These are phyloP conservation scores for Colletotrichum ledebouriae DNA, from an alignment of 2,329 filamentous ascomycete species.

Conservation along the genomic window DNA sequence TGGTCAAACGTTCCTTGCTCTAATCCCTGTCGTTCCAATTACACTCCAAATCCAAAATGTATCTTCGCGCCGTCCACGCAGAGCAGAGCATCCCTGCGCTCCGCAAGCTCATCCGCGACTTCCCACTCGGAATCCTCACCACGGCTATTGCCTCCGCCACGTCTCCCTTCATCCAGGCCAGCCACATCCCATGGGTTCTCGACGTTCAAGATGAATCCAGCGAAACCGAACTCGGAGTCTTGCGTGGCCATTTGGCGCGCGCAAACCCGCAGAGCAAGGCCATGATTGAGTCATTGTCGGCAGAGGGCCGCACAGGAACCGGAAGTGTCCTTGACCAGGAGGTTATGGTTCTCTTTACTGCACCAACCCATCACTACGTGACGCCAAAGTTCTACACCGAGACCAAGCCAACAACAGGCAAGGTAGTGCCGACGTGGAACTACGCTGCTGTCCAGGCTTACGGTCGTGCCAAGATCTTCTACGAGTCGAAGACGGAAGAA, in stretches of 20 bases:
- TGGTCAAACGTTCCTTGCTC: too few relatives aligned
- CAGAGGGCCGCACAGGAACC: conserved; percentile 27
- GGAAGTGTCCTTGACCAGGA: conserved; percentile 60
- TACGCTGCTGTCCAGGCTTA: conserved; percentile 76
- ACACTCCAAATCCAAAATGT: conserved; percentile 59
- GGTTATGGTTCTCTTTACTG: conserved; percentile 74
- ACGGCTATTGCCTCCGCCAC: conserved; percentile 68
- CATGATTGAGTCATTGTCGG: conserved; percentile 62
- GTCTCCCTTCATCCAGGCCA: conserved; percentile 67
- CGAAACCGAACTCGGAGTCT: conserved; percentile 56
- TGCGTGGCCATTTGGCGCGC: conserved; percentile 74
- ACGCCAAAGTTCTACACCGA: conserved; percentile 77
- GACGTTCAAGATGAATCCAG: conserved; percentile 60
- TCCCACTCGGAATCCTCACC: conserved; percentile 73
- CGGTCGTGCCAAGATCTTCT: conserved; percentile 67
- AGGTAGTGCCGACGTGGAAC: conserved; percentile 80
- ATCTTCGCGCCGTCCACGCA: conserved; percentile 67
- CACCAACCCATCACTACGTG: conserved; percentile 70
- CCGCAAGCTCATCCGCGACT: conserved; percentile 68
- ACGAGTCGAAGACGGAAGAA: conserved; percentile 60
- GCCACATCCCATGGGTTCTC: conserved; percentile 72
- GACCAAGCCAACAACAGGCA: conserved; percentile 74
- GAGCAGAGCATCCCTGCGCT: conserved; percentile 64
- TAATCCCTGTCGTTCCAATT: too few relatives aligned
- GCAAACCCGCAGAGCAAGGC: conserved; percentile 74